Evolutionary conservation across 2,329 filamentous ascomycete genomes (phyloP).

Genomic region (Zelopaecilomyces penicillatus): DNA sequence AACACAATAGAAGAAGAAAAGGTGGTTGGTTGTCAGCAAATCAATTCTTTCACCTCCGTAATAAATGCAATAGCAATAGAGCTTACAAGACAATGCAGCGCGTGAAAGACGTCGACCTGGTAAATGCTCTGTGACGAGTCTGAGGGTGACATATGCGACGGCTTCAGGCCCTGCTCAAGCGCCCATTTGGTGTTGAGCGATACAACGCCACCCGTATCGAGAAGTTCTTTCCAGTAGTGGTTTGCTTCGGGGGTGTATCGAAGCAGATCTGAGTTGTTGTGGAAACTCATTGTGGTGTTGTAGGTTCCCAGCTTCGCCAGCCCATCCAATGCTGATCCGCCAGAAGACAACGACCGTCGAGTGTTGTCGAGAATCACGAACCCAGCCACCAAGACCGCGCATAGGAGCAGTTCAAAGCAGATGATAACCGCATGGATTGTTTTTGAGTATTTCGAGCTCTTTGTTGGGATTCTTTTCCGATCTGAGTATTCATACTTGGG

Average conservation of each 20-base stretch:
- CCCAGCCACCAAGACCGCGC: neutral
- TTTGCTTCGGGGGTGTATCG: neutral
- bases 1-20: neutral
- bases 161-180: slow-evolving; percentile 5
- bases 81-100: slow-evolving; percentile 10
- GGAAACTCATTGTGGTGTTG: no score
- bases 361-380: neutral
- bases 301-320: neutral
- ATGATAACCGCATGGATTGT: neutral
- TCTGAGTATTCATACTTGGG: no score
- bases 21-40: neutral
- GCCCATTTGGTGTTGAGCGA: slow-evolving; percentile 10
- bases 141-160: slow-evolving; percentile 9
- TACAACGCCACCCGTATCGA: slow-evolving; percentile 8
- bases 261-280: no score
- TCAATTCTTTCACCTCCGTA: neutral
- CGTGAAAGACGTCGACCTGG: slow-evolving; percentile 10
- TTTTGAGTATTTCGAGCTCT: no score
- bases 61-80: neutral
- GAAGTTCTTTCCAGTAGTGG: slow-evolving; percentile 5
- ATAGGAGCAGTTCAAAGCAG: neutral
- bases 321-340: neutral
- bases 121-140: slow-evolving; percentile 10
- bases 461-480: no score
- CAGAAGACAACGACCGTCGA: neutral